Base-by-base conservation (phyloP, 2,329 filamentous ascomycete species). In the Tolypocladium tropicale region DNA sequence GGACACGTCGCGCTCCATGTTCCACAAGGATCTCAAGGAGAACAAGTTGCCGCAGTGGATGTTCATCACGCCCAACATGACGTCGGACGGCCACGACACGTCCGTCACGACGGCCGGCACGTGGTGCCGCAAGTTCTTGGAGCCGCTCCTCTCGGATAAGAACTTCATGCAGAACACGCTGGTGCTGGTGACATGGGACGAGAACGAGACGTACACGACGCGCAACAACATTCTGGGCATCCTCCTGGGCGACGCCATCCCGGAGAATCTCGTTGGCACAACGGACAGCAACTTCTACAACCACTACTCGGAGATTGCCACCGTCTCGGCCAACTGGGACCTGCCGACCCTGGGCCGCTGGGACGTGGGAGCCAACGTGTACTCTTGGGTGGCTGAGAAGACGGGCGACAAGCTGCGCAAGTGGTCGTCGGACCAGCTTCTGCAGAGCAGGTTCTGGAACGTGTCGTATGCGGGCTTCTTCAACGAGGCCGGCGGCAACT, bases 121-220 rank as follows among this genome's bases (percentile, higher is more conserved):
- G 16, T 94, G 88, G 86, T 80, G 83, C 16, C 79, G 81, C 39
- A 73, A 66, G 52, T 92, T 91, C 73, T 71, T 94, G 1, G 78
- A 82, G 56, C 88, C 88, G 0, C 82, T 94, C 10, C 76, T 94
- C 7, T 68, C 78, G 37, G 80, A 93, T 72, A 70, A 75, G 52
- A 80, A 85, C 62, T 93, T 94, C 71, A 88, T 86, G 82, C 74
- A 88, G 53, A 82, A 88, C 65, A 92, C 88, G 0, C 78, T 94
- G 1, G 79, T 94, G 11, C 74, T 93, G 6, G 70, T 94, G 58
- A 92, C 84, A 11, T 94, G 90, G 65, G 90, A 94, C 61, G 90
- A 94, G 73, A 88, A 85, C 68, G 81, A 86, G 63, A 83, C 80
- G 11, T 90, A 91, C 71, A 70, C 76, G 6, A 72, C 76, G 30